Conservation (phyloP, 352 stramenopile genomes). For the Phytophthora sojae region DNA sequence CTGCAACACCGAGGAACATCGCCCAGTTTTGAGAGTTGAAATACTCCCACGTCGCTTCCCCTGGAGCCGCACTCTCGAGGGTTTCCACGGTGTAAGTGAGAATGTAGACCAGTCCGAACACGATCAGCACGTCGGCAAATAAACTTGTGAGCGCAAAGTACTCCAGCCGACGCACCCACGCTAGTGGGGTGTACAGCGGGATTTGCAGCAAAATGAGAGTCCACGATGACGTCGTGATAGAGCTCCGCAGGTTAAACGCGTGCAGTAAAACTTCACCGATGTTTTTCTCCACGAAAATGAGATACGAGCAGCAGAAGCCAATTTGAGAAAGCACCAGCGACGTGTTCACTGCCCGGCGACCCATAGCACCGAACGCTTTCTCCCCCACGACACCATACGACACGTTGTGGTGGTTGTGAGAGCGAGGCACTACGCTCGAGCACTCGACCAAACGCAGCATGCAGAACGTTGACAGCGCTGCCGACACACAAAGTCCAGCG, state of each 20-base stretch:
- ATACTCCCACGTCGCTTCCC: constrained; percentile 52
- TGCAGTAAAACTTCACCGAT: constrained; percentile 61
- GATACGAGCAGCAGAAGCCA: constrained; percentile 76
- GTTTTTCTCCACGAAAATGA: constrained; percentile 78
- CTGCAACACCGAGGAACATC: constrained; percentile 65
- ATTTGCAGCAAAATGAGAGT: constrained; percentile 66
- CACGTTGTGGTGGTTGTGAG: constrained; percentile 33
- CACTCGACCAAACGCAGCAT: constrained; percentile 67
- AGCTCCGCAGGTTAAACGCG: constrained; percentile 47
- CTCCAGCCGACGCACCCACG: constrained; percentile 67
- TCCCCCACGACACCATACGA: constrained; percentile 66
- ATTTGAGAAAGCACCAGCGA: constrained; percentile 73
- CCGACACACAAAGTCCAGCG: constrained; percentile 53
- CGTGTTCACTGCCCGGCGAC: constrained; percentile 59
- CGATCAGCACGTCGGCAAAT: constrained; percentile 60
- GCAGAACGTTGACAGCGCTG: constrained; percentile 60
- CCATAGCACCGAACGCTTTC: constrained; percentile 46
- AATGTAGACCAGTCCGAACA: constrained; percentile 65
- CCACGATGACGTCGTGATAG: constrained; percentile 49
- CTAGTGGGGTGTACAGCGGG: constrained; percentile 66
- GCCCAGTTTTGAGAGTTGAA: constrained; percentile 69
- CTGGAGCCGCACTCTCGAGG: constrained; percentile 35
- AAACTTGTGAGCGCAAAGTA: constrained; percentile 73
- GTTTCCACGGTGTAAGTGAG: constrained; percentile 51
- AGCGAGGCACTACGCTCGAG: constrained; percentile 41